Base-by-base conservation (phyloP, 441 rosid genomes). In the Iberis amara region DNA sequence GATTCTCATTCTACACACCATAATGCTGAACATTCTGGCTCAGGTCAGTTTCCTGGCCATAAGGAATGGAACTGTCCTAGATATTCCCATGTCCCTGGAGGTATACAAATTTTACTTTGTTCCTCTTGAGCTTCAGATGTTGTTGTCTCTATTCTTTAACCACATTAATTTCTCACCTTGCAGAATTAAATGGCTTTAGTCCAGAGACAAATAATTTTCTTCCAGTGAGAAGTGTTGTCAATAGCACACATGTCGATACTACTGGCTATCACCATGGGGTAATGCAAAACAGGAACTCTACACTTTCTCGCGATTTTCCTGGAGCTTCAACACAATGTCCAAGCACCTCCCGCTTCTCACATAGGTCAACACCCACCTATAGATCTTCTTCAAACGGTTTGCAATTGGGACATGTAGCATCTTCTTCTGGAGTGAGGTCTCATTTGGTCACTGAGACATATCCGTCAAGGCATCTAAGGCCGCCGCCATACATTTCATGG, bases 1-100 rank as follows among this genome's bases (percentile, higher is more conserved):
- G 63, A 32, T 72, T 59, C 84, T 57, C 79, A 73, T 62, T 54
- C 73, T 37, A 38, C 79, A 57, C 69, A 70, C 61, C 76, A 70
- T 23, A 65, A 68, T 12, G 61, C 74, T 46, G 89, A 84, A 33
- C 81, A 65, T 71, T 55, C 76, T 61, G 53, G 62, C 50, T 32
- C 74, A 0, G 52, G 65, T 64, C 86, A 72, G 39, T 65, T 68
- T 62, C 59, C 85, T 41, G 77, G 74, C 60, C 89, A 75, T 32
- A 69, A 70, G 62, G 88, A 83, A n/a, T 82, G 87, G 94, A 77
- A 53, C 68, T 82, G 71, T 71, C 45, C 61, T 55, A 59, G 75
- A 56, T 47, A 65, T 35, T 56, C 86, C 62, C 69, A 81, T 52
- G 70, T 60, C 60, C 80, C 66, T 47, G 78, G 79, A 65, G 86